These are phyloP conservation scores for Colletotrichum sp. DNA, from an alignment of 2,329 filamentous ascomycete species.

Conservation along the genomic window DNA sequence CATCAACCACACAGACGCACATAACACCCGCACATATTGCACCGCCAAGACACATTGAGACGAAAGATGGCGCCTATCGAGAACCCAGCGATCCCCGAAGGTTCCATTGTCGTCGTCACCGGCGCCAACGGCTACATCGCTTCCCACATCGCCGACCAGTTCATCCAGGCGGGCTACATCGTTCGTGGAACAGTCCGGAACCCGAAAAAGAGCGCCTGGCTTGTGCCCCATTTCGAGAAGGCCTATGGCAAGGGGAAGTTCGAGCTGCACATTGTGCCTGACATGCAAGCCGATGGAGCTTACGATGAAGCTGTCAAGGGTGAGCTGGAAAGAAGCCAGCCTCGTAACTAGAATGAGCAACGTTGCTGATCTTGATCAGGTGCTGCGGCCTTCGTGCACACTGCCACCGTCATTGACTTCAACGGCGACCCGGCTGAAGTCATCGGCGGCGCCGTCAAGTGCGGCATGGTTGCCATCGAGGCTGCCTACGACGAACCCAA, in stretches of 20 bases:
- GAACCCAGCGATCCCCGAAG: conserved; percentile 26
- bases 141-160: conserved; percentile 42
- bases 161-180: conserved; percentile 42
- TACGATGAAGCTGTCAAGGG: conserved; percentile 34
- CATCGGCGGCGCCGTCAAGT: conserved; percentile 36
- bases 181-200: conserved; percentile 51
- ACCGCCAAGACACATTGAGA: neutral
- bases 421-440: conserved; percentile 40
- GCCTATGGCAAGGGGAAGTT: conserved; percentile 37
- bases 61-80: neutral
- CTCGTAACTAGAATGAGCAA: neutral
- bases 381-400: conserved; percentile 38
- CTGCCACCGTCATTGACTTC: conserved; percentile 39
- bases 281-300: conserved; percentile 32
- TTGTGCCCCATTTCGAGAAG: conserved; percentile 31
- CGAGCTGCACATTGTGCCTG: conserved; percentile 35
- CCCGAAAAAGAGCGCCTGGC: conserved; percentile 35
- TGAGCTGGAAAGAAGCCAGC: neutral
- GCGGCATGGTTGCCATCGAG: conserved; percentile 32
- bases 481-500: conserved; percentile 1
- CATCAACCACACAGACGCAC: neutral
- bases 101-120: conserved; percentile 43
- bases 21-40: neutral
- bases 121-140: conserved; percentile 47
- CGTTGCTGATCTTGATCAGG: neutral